Base-by-base conservation (phyloP, 768 basidiomycete species). In the Tremella yokohamensis region DNA sequence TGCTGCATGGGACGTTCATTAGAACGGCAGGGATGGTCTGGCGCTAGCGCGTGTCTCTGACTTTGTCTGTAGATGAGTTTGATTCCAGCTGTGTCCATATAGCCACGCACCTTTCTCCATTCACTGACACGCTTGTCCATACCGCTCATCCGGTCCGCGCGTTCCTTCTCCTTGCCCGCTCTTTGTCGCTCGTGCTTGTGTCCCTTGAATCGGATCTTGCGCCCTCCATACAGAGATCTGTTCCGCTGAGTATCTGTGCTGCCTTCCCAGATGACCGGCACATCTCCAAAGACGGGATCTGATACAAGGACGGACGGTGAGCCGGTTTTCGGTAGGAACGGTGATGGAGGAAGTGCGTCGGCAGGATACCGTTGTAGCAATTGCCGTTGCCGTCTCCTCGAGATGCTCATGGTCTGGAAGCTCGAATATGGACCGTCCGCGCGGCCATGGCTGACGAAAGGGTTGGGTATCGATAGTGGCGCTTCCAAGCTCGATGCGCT, bases 51-150 rank as follows among this genome's bases (percentile, higher is more conserved):
- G 66, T 22, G 63, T 58, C 20, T 66, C 68, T 13, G 39, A 40
- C 47, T 57, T 54, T 6, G 63, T 49, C 68, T 70, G 39, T 15
- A 25, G 20, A 54, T 44, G 42, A 60, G 51, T 19, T 20, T 6
- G 22, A 11, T n/a, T 29, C n/a, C 22, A n/a, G n/a, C 20, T 24
- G 42, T 45, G 42, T 16, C 4, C 8, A 16, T 45, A 16, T 45
- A 45, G 42, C 42, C n/a, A 45, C 73, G 60, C 52, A 75, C 73
- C 64, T 63, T 57, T 51, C 62, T 68, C 73, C 73, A 75, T 8
- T 68, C 65, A 16, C 26, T 55, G 55, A 75, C 66, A 42, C 71
- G 57, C 62, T 71, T 65, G 22, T 68, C 73, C 73, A 75, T 75
- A 3, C 67, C 68, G 18, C 54, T 63, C 61, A 75, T 40, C 51